Evolutionary conservation across 306 rosid genomes (phyloP), one percentile per base, ranked within the genome.

Genomic region (Trichosanthes cucumerina): DNA sequence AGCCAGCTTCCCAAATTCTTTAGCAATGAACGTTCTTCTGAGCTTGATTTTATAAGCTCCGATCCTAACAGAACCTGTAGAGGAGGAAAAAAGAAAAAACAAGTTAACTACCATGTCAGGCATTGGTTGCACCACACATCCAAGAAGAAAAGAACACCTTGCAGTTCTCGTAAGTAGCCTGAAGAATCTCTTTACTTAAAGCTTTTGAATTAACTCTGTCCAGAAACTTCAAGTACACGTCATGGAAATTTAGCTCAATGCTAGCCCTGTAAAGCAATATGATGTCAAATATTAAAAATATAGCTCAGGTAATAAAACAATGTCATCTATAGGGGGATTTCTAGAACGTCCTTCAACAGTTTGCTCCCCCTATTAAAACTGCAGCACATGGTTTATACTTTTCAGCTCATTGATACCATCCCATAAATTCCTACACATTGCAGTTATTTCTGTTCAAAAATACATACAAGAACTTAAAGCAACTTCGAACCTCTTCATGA

Each of bases 1-100:
- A 96, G 92, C 99, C 99, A 96, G 88, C 99, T 96, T 15, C 99
- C 99, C 78, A 96, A 85, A 86, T 96, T 96, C 86, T 96, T 96
- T 43, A 96, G 90, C 83, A 96, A 79, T 9, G 99, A 96, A 68
- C 99, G 99, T 86, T 96, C 99, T 87, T 96, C 99, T 41, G 99
- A 91, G 78, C 98, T 96, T 78, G 99, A 96, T 83, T 93, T 96
- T 80, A 96, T 96, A 75, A 90, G 99, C 63, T 96, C 98, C 0
- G 99, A 96, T 84, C 97, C 99, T 57, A 96, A 78, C 80, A 96
- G 97, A 89, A 93, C 99, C 99, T 96, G 88, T 11, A 82, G 66
- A 79, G 57, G 34, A 52, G 10, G n/a, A 18, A 18, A 52, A 52
- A 18, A 52, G n/a, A 11, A n/a, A 5, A 43, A 26, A 69, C 6